phyloP scores from a whole-genome alignment of 352 stramenopile genomes.

The Phytopythium kandeliae region DNA sequence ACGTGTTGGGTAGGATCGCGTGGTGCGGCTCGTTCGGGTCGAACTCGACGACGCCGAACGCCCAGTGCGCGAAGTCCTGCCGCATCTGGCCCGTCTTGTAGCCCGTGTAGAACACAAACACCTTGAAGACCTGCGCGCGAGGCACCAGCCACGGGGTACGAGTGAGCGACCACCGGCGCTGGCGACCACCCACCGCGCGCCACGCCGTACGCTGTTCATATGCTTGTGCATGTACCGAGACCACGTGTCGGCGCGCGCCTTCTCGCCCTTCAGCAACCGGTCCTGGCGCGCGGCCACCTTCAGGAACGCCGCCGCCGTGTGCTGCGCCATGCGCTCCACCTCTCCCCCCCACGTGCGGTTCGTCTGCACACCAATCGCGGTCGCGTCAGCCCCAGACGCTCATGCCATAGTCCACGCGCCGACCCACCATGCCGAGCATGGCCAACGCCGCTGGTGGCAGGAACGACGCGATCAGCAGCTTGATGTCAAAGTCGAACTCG shows the following conservation, averaged over 20 bases:
- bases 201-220: conserved; percentile 63
- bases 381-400: not conserved
- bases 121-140: conserved; percentile 37
- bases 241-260: conserved; percentile 43
- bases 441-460: conserved; percentile 32
- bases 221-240: conserved; percentile 64
- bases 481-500: conserved; percentile 43
- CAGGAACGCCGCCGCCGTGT: conserved; percentile 30
- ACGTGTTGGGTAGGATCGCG: conserved; percentile 67
- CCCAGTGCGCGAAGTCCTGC: conserved; percentile 50
- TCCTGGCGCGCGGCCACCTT: conserved; percentile 17
- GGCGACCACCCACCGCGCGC: too few relatives aligned
- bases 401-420: not conserved
- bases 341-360: conserved; percentile 34
- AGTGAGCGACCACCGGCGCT: too few relatives aligned
- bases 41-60: conserved; percentile 63
- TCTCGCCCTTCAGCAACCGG: conserved; percentile 44
- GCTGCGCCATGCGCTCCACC: conserved; percentile 47
- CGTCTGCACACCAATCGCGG: conserved; percentile 26
- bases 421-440: conserved; percentile 52
- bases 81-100: conserved; percentile 79
- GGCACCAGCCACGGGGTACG: not conserved
- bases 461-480: conserved; percentile 39
- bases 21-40: conserved; percentile 66
- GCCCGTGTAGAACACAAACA: conserved; percentile 81